Evolutionary conservation across 352 stramenopile genomes (phyloP).

Genomic region (Globisporangium echinulatum): DNA sequence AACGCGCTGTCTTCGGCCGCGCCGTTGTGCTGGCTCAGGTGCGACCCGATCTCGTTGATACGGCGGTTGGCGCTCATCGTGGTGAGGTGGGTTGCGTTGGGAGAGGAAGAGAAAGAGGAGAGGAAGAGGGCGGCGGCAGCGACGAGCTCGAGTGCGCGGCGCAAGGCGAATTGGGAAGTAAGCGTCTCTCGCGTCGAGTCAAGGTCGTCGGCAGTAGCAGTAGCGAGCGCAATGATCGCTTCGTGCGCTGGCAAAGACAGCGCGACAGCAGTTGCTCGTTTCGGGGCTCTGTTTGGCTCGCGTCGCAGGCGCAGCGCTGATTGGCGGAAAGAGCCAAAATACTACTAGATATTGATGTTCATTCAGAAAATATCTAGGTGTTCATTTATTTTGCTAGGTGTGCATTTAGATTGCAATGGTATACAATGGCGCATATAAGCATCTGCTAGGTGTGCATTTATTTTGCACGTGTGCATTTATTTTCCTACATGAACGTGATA

Average conservation of each 20-base stretch:
- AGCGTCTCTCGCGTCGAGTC: slow-evolving; percentile 1
- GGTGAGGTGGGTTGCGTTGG: neutral
- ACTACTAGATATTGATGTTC: too few relatives aligned
- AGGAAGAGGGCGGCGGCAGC: neutral
- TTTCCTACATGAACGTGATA: too few relatives aligned
- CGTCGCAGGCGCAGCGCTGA: slow-evolving; percentile 5
- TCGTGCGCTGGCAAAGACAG: neutral
- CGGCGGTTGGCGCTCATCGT: slow-evolving; percentile 63
- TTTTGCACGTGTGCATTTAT: too few relatives aligned
- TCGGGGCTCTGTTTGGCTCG: slow-evolving; percentile 10
- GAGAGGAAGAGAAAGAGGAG: neutral
- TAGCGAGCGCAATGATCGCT: neutral
- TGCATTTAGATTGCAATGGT: too few relatives aligned
- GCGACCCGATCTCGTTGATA: slow-evolving; percentile 66
- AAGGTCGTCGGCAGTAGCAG: neutral
- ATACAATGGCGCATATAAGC: too few relatives aligned
- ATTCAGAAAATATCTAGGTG: too few relatives aligned
- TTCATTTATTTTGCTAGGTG: too few relatives aligned
- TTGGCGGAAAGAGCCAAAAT: slow-evolving; percentile 19
- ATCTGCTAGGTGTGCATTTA: too few relatives aligned
- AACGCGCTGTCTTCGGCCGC: slow-evolving; percentile 60
- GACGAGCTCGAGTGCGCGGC: slow-evolving; percentile 13
- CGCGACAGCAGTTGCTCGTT: neutral
- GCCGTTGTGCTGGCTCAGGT: slow-evolving; percentile 52
- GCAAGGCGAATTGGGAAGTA: slow-evolving; percentile 45